Base-by-base conservation (phyloP, 176 grass and related monocot genomes). In the Eragrostis curvula region DNA sequence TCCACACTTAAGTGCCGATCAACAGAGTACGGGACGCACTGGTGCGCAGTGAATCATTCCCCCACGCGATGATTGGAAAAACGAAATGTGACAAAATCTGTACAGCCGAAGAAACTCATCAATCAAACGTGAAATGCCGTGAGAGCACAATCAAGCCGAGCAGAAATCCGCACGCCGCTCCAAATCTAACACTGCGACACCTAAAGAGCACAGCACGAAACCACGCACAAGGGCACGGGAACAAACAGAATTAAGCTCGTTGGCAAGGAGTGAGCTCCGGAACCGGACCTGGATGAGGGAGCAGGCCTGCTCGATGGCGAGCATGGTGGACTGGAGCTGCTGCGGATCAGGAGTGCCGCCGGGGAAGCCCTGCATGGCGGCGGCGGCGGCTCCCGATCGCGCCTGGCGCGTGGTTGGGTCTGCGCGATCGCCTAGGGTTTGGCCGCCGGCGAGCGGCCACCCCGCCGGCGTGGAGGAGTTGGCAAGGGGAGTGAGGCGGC, bases 261-360 rank as follows among this genome's bases (percentile, higher is more conserved):
- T 65, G n/a, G 9, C 55, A 6, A 40, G 8, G 57, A 55, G 32
- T 21, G 55, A 28, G 82, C n/a, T 70, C 55, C 57, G 57, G 80
- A 43, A 4, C 39, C 21, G 0, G 56, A 95, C 96, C 96, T 98
- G 90, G 77, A 95, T 91, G 65, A 87, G 84, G 57, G 96, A 95
- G 83, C 92, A 98, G 48, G 88, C 96, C 36, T 89, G 90, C 71
- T 98, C 96, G 67, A 97, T 90, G 61, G 96, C 88, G 24, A 85
- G 46, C 92, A 95, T 89, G 71, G 96, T 93, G 76, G 96, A 89
- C 81, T 89, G 96, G 48, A 98, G 90, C 57, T 89, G 87, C 66
- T 88, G 81, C 75, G 85, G 80, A 88, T 93, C 92, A 23, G 88
- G 68, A 45, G 58, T 28, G 52, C 81, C 84, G 81, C 92, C 96